Evolutionary conservation across 768 basidiomycete species (phyloP).

Genomic region (Trametes cingulata): DNA sequence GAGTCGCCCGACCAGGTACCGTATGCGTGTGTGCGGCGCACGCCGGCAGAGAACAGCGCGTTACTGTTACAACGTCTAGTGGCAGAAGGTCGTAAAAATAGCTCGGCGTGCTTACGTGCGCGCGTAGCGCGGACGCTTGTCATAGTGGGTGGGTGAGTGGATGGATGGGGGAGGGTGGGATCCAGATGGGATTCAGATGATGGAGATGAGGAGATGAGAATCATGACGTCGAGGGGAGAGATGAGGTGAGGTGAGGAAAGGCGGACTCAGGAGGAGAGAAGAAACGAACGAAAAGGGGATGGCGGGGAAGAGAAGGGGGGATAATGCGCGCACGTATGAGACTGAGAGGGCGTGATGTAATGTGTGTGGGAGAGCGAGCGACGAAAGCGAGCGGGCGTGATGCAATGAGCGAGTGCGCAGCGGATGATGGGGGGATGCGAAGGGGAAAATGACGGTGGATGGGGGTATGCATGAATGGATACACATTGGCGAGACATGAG

Average conservation of each 20-base stretch:
- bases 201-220: background rate
- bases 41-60: background rate
- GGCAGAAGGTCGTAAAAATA: too few species aligned
- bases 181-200: background rate
- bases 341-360: background rate
- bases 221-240: background rate
- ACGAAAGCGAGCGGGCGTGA: conserved; percentile 5
- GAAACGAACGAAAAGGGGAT: background rate
- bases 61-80: background rate
- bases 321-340: background rate
- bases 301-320: background rate
- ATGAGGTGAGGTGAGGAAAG: background rate
- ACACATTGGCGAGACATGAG: background rate
- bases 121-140: too few species aligned
- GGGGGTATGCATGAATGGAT: conserved; percentile 5
- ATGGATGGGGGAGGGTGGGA: too few species aligned
- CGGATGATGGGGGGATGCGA: background rate
- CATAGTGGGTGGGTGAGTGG: too few species aligned
- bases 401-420: conserved; percentile 2
- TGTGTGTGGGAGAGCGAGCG: background rate
- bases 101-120: too few species aligned
- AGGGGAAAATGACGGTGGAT: background rate
- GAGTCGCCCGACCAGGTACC: background rate
- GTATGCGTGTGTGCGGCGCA: background rate
- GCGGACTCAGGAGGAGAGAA: too few species aligned